These are phyloP conservation scores for Stephanocyclus meneghinianus DNA, from an alignment of 352 stramenopile genomes.

Conservation along the genomic window DNA sequence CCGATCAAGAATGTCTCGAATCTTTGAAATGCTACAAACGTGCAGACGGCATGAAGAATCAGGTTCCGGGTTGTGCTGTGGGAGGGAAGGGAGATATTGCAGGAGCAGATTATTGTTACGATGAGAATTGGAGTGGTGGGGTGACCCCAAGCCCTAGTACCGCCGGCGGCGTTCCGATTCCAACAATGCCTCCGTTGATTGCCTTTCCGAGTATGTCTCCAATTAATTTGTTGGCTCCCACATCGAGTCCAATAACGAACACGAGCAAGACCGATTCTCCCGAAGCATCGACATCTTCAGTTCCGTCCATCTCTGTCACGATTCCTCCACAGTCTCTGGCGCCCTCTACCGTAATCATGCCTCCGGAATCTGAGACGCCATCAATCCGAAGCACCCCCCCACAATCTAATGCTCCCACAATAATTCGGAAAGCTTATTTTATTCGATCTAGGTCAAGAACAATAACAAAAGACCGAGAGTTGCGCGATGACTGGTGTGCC, in stretches of 20 bases:
- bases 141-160: background rate
- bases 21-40: slow-evolving; percentile 33
- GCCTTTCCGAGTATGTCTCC: background rate
- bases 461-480: background rate
- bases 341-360: background rate
- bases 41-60: slow-evolving; percentile 26
- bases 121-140: background rate
- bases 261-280: background rate
- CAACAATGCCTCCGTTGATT: slow-evolving; percentile 12
- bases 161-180: background rate
- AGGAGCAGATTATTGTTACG: slow-evolving; percentile 52
- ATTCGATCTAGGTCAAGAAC: slow-evolving; percentile 9
- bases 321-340: background rate
- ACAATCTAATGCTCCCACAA: background rate
- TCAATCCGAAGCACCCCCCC: background rate
- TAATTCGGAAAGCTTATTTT: slow-evolving; percentile 10
- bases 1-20: slow-evolving; percentile 25
- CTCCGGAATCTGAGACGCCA: slow-evolving; percentile 5
- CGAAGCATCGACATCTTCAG: background rate
- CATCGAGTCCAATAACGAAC: background rate
- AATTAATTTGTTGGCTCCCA: background rate
- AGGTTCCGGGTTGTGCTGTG: slow-evolving; percentile 36
- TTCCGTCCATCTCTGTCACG: background rate
- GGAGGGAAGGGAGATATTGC: slow-evolving; percentile 39
- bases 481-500: slow-evolving; percentile 29